Evolutionary conservation across 176 grass and related monocot genomes (phyloP).

Genomic region (Triticum turgidum): DNA sequence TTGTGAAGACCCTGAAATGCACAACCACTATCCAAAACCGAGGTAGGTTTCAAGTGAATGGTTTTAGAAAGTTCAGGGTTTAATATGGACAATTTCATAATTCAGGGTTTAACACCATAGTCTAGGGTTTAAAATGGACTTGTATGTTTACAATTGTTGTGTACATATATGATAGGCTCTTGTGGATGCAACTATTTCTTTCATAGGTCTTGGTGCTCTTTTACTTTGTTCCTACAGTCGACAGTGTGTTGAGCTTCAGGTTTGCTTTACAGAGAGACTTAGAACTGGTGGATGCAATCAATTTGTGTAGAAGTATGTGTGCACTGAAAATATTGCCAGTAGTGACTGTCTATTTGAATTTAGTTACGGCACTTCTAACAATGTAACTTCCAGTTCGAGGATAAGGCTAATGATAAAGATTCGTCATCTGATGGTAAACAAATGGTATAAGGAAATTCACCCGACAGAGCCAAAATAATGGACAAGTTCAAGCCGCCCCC

Average conservation of each 20-base stretch:
- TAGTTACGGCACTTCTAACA: not conserved
- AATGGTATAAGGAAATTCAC: not conserved
- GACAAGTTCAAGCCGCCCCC: too few species aligned
- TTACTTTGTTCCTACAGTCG: not conserved
- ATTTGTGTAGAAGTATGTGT: slow-evolving; percentile 3
- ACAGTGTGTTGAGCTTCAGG: not conserved
- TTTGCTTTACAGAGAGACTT: not conserved
- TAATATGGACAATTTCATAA: not conserved
- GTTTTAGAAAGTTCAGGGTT: not conserved
- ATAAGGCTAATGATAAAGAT: not conserved
- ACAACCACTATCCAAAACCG: not conserved
- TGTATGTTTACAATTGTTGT: not conserved
- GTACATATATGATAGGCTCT: not conserved
- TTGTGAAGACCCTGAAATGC: not conserved
- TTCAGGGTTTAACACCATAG: not conserved
- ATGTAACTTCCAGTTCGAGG: slow-evolving; percentile 12
- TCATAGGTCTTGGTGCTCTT: not conserved
- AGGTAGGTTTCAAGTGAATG: not conserved
- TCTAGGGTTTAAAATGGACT: not conserved
- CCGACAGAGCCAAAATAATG: not conserved
- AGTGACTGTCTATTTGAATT: not conserved
- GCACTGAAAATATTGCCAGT: not conserved
- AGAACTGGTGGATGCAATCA: not conserved
- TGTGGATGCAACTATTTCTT: not conserved
- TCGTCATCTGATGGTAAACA: not conserved